phyloP scores from a whole-genome alignment of 2,329 filamentous ascomycete species.

The Parastagonospora nodorum region DNA sequence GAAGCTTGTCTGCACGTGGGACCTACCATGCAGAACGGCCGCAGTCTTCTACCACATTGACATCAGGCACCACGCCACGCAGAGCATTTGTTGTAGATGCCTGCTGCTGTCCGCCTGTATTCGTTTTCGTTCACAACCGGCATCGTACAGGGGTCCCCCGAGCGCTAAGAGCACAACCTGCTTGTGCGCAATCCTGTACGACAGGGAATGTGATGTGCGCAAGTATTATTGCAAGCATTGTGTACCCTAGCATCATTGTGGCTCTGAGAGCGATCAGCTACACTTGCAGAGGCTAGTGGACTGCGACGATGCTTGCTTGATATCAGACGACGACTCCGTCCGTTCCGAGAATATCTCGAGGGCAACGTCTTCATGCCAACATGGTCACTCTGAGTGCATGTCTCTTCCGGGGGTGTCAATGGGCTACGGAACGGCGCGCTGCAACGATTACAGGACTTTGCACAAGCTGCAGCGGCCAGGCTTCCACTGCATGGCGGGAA shows the following conservation, averaged over 20 bases:
- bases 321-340: slow-evolving; percentile 5
- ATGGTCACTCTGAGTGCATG: neutral
- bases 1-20: neutral
- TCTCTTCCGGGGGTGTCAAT: neutral
- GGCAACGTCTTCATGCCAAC: too few relatives aligned
- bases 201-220: slow-evolving; percentile 18
- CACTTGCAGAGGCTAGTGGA: neutral
- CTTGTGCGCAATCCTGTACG: slow-evolving; percentile 10
- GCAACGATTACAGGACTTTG: slow-evolving; percentile 18
- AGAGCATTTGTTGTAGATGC: too few relatives aligned
- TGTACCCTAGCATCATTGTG: slow-evolving; percentile 8
- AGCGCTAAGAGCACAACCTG: neutral
- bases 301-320: neutral
- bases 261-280: too few relatives aligned
- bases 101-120: too few relatives aligned
- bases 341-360: neutral
- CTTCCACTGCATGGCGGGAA: slow-evolving; percentile 14
- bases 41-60: neutral
- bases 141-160: too few relatives aligned
- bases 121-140: too few relatives aligned
- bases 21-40: too few relatives aligned
- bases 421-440: slow-evolving; percentile 31
- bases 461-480: slow-evolving; percentile 20
- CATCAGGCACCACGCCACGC: too few relatives aligned
- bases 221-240: slow-evolving; percentile 22